Evolutionary conservation across 768 basidiomycete genomes (phyloP), one percentile per base, ranked within the genome.

Genomic region (Boletus sp.): DNA sequence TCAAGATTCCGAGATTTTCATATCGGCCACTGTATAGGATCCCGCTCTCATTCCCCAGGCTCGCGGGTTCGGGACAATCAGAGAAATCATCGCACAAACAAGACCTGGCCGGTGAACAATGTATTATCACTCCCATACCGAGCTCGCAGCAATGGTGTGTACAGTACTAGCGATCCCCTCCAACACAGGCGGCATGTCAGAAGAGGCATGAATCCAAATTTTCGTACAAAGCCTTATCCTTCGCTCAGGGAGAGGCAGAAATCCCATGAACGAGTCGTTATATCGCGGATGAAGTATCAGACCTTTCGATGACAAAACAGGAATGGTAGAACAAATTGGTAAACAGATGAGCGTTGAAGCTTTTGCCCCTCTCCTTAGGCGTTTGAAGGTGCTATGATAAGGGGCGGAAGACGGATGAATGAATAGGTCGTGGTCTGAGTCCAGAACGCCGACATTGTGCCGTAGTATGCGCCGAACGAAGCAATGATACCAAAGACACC

Each of bases 391-490:
- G 64, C 60, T 7, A 32, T 7, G 8, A 69, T 36, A 24, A 69
- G 11, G 39, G 58, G 65, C 4, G 68, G 68, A 10, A 69, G 55
- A 17, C 59, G 70, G 28, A 71, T 69, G 46, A 64, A 67, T 14
- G 64, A 69, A 33, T 15, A 55, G 1, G 68, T 70, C 9, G 70
- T 67, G 30, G 68, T 63, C 49, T 71, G 64, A 7, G 68, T 71
- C 70, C 70, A 69, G 47, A 69, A 65, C 52, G 56, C 47, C 14
- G 69, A 63, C 35, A 69, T 6, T 17, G 67, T 56, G 4, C 60
- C 67, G 15, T 71, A 69, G 68, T 67, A 71, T 52, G 68, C 65
- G 10, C 70, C 68, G 10, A 64, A 69, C 9, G 68, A 52, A 11
- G 70, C 68, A 29, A 70, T 24, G 44, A 71, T 15, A 47, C 67